Evolutionary conservation across 805 yeast species (phyloP).

Genomic region (Maudiozyma turicensis): DNA sequence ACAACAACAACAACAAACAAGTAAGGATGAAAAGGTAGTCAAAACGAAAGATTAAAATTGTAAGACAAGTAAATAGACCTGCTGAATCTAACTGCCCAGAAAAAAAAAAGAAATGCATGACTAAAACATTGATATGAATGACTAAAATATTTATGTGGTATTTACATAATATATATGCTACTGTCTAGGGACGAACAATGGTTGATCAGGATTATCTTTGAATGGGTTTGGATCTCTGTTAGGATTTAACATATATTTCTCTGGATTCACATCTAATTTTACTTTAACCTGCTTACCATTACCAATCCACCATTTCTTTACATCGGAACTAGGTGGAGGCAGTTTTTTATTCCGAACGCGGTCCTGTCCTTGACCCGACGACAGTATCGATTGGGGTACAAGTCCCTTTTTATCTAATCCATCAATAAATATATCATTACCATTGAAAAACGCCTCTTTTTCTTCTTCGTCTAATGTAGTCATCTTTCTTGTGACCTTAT

Average conservation of each 20-base stretch:
- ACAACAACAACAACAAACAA: neutral
- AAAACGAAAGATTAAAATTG: neutral
- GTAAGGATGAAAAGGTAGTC: neutral
- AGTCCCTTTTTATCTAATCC: slow-evolving; percentile 10
- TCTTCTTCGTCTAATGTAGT: slow-evolving; percentile 34
- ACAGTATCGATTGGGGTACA: neutral
- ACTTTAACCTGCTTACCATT: slow-evolving; percentile 71
- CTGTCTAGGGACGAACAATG: slow-evolving; percentile 17
- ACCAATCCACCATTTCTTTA: slow-evolving; percentile 85
- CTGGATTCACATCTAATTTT: slow-evolving; percentile 32
- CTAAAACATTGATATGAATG: too few species aligned
- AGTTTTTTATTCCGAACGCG: slow-evolving; percentile 30
- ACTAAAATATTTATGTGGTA: neutral
- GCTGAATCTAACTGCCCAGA: neutral
- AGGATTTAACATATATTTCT: slow-evolving; percentile 55
- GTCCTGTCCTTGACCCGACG: slow-evolving; percentile 3
- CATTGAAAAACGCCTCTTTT: slow-evolving; percentile 41
- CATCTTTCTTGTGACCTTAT: slow-evolving; percentile 37
- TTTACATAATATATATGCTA: neutral
- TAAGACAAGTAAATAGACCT: neutral
- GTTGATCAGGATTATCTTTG: slow-evolving; percentile 37
- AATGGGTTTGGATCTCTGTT: slow-evolving; percentile 67
- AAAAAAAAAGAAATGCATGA: too few species aligned
- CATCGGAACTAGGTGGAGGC: slow-evolving; percentile 85
- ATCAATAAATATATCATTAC: slow-evolving; percentile 7